Evolutionary conservation across 176 grass and related monocot genomes (phyloP).

Genomic region (Eleusine indica): DNA sequence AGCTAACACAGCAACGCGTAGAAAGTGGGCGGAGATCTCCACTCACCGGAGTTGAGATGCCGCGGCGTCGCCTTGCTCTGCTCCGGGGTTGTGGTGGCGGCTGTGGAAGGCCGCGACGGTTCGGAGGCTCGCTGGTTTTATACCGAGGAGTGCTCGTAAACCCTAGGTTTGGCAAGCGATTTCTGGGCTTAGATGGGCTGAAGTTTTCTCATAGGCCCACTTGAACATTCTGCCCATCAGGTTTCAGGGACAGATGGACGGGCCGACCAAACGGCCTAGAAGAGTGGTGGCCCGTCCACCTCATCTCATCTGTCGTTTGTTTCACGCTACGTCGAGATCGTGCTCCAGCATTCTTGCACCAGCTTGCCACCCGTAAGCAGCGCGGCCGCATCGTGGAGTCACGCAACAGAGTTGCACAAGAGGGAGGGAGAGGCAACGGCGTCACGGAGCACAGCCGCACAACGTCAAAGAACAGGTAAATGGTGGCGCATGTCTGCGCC

Average conservation of each 20-base stretch:
- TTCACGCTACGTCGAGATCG: neutral
- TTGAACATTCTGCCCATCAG: neutral
- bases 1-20: neutral
- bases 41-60: slow-evolving; percentile 42
- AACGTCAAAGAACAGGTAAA: neutral
- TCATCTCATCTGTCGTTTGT: neutral
- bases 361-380: neutral
- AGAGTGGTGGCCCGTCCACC: neutral
- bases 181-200: neutral
- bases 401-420: neutral
- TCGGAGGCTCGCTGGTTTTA: slow-evolving; percentile 17
- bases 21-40: neutral
- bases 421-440: neutral
- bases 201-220: neutral
- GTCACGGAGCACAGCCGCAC: neutral
- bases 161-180: slow-evolving; percentile 37
- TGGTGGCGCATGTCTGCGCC: neutral
- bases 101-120: neutral
- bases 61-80: slow-evolving; percentile 30
- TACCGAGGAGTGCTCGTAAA: slow-evolving; percentile 29
- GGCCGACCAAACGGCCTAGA: neutral
- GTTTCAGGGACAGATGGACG: neutral
- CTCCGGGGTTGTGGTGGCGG: slow-evolving; percentile 11
- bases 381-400: neutral
- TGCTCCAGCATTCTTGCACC: neutral